These are phyloP conservation scores for Pneumocystis sp. DNA, from an alignment of 1,139 yeast species.

Conservation along the genomic window DNA sequence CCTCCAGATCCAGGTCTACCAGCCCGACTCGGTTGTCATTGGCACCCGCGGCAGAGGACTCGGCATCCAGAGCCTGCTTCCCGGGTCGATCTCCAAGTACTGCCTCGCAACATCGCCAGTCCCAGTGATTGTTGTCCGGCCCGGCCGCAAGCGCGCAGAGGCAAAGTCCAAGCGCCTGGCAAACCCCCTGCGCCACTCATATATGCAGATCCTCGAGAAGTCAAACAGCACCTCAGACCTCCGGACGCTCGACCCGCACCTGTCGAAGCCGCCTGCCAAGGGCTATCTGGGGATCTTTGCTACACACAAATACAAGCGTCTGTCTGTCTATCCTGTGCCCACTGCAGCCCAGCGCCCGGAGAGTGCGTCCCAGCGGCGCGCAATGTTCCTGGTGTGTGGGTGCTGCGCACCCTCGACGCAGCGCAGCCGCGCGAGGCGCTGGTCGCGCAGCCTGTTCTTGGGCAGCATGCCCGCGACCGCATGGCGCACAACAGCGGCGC, in stretches of 20 bases:
- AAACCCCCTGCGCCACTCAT: constrained; percentile 21
- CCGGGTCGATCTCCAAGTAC: constrained; percentile 36
- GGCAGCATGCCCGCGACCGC: constrained; percentile 97
- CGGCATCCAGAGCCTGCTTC: constrained; percentile 35
- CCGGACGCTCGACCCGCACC: constrained; percentile 4
- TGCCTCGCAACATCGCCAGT: constrained; percentile 53
- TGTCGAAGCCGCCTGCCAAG: too few relatives aligned
- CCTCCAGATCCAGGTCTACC: constrained; percentile 41
- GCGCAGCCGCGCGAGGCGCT: constrained; percentile 69
- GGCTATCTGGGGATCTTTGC: background rate
- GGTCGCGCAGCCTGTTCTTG: constrained; percentile 66
- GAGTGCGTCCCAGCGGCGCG: background rate
- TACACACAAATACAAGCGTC: background rate
- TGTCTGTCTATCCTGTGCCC: background rate
- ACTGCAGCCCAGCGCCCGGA: too few relatives aligned
- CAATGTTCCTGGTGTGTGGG: constrained; percentile 58
- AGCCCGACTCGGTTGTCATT: constrained; percentile 50
- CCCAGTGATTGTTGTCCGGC: constrained; percentile 55
- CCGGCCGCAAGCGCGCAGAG: constrained; percentile 31
- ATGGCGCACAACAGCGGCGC: constrained; percentile 60
- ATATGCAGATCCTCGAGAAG: constrained; percentile 18
- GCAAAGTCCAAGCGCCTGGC: constrained; percentile 24
- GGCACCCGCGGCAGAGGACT: constrained; percentile 40
- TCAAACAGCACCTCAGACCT: constrained; percentile 6
- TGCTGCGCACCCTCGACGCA: constrained; percentile 77